phyloP scores from a whole-genome alignment of 164 flowering plant species.

The Nelumbo lutea region DNA sequence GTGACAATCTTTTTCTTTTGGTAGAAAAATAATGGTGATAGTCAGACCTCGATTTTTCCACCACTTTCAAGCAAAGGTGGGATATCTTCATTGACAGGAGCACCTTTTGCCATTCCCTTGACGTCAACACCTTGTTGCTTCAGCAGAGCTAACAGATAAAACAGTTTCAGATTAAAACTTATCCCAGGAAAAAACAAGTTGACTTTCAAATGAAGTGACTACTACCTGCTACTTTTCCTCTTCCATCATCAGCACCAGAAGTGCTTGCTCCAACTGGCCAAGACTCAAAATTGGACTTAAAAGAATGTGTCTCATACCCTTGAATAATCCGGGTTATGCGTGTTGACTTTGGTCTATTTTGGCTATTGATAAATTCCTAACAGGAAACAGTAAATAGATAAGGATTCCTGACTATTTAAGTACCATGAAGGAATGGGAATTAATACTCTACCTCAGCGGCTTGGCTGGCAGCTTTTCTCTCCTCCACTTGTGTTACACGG shows the following conservation, averaged over 20 bases:
- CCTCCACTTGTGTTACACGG: slow-evolving; percentile 89
- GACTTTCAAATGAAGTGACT: not conserved
- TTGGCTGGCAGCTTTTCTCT: slow-evolving; percentile 88
- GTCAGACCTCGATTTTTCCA: slow-evolving; percentile 84
- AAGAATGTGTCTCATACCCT: slow-evolving; percentile 90
- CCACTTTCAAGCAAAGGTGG: slow-evolving; percentile 95
- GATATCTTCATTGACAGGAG: slow-evolving; percentile 79
- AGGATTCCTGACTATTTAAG: slow-evolving; percentile 6
- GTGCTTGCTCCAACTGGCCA: slow-evolving; percentile 90
- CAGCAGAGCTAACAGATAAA: slow-evolving; percentile 63
- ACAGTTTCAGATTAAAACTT: slow-evolving; percentile 5
- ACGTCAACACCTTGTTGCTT: slow-evolving; percentile 96
- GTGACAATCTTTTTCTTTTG: too few species aligned
- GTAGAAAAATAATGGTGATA: not conserved
- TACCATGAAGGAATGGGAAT: slow-evolving; percentile 4
- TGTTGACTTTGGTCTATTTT: slow-evolving; percentile 86
- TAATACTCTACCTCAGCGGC: slow-evolving; percentile 72
- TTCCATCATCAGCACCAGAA: slow-evolving; percentile 84
- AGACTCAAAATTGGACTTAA: slow-evolving; percentile 91
- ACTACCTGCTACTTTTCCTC: slow-evolving; percentile 99
- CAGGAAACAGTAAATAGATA: slow-evolving; percentile 4
- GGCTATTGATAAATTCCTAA: slow-evolving; percentile 76
- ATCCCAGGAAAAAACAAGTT: slow-evolving; percentile 1
- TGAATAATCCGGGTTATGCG: slow-evolving; percentile 83
- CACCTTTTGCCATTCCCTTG: slow-evolving; percentile 68